Evolutionary conservation across 2,329 filamentous ascomycete species (phyloP).

Genomic region (Aureobasidium sp.): DNA sequence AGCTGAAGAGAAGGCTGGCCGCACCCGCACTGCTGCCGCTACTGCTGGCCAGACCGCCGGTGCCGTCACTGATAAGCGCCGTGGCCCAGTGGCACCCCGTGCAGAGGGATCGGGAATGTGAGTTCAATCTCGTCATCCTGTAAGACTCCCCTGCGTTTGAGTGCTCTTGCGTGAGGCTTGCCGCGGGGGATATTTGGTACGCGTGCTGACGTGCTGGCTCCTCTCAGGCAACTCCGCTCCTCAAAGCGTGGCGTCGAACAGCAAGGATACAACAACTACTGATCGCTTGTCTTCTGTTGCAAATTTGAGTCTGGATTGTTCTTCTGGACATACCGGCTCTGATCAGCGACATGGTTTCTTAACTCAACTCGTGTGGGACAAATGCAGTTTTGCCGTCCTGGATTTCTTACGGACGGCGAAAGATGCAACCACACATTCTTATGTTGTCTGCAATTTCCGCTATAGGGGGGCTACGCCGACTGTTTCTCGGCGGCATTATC

Average conservation of each 20-base stretch:
- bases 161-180: constrained; percentile 67
- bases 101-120: constrained; percentile 94
- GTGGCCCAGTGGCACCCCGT: constrained; percentile 65
- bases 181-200: constrained; percentile 53
- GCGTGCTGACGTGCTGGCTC: constrained; percentile 36
- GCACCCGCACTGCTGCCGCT: constrained; percentile 47
- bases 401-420: constrained; percentile 30
- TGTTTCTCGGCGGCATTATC: constrained; percentile 2
- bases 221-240: constrained; percentile 44
- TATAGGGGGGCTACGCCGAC: neutral
- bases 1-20: constrained; percentile 67
- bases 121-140: constrained; percentile 67
- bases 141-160: constrained; percentile 65
- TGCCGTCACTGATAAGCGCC: constrained; percentile 56
- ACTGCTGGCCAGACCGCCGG: constrained; percentile 52
- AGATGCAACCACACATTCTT: constrained; percentile 19
- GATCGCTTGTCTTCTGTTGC: constrained; percentile 22
- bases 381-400: constrained; percentile 38
- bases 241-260: constrained; percentile 44
- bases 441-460: constrained; percentile 15
- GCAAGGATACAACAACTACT: constrained; percentile 41
- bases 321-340: neutral
- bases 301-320: neutral
- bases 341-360: constrained; percentile 22
- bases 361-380: constrained; percentile 29